Conservation (phyloP, 2,329 filamentous ascomycete species). For the Aspergillus texensis region DNA sequence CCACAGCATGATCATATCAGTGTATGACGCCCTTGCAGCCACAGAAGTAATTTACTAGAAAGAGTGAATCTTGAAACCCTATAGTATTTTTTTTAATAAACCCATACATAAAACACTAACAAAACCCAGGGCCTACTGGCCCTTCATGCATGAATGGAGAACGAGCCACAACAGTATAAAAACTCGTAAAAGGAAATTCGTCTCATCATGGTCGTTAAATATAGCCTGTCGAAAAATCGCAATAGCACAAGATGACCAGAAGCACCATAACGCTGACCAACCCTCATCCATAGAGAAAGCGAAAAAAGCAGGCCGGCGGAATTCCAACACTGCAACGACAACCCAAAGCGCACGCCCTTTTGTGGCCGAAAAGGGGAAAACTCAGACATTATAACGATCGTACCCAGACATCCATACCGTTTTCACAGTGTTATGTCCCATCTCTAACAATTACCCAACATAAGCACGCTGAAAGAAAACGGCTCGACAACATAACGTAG, state of each 20-base stretch:
- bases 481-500: neutral
- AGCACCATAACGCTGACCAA: constrained; percentile 25
- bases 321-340: constrained; percentile 17
- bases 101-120: constrained; percentile 13
- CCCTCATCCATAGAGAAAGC: constrained; percentile 17
- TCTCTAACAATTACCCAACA: constrained; percentile 5
- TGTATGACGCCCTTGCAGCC: too few relatives aligned
- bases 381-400: constrained; percentile 13
- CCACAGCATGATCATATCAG: too few relatives aligned
- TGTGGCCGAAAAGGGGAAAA: neutral
- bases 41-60: neutral
- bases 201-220: constrained; percentile 41
- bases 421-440: neutral
- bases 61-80: neutral
- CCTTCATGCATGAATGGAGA: constrained; percentile 18
- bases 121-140: constrained; percentile 2
- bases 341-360: constrained; percentile 18
- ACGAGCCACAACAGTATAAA: constrained; percentile 23
- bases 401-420: constrained; percentile 5
- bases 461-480: constrained; percentile 3
- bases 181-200: constrained; percentile 35
- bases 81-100: constrained; percentile 11
- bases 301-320: constrained; percentile 16
- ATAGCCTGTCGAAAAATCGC: constrained; percentile 23
- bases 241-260: constrained; percentile 22